These are phyloP conservation scores for Cytospora paraplurivora DNA, from an alignment of 2,329 filamentous ascomycete species.

Conservation along the genomic window DNA sequence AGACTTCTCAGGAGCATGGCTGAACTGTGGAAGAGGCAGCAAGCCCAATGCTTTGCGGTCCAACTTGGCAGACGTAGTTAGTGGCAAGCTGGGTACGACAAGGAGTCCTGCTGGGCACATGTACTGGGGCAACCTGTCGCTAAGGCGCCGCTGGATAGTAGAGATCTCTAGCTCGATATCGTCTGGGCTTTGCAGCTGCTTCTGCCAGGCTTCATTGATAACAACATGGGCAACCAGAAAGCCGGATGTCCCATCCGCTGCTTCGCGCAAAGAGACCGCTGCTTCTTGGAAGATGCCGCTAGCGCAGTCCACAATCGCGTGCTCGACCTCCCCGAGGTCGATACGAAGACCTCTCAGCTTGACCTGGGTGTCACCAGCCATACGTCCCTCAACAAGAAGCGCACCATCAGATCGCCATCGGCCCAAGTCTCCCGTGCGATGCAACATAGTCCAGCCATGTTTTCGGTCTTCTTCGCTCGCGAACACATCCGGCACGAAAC, in stretches of 20 bases:
- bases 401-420: conserved; percentile 38
- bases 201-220: not conserved
- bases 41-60: conserved; percentile 36
- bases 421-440: conserved; percentile 46
- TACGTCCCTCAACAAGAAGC: conserved; percentile 42
- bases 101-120: conserved; percentile 39
- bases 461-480: conserved; percentile 13
- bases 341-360: conserved; percentile 41
- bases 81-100: conserved; percentile 35
- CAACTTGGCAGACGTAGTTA: conserved; percentile 38
- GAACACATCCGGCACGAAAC: conserved; percentile 23
- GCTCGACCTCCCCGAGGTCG: conserved; percentile 41
- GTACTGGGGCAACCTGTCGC: conserved; percentile 34
- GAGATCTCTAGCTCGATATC: too few species aligned
- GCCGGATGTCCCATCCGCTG: not conserved
- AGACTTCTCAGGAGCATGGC: too few species aligned
- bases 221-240: conserved; percentile 17
- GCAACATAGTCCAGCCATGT: conserved; percentile 35
- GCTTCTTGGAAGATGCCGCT: not conserved
- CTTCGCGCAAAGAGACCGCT: not conserved
- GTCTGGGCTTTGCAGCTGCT: conserved; percentile 26
- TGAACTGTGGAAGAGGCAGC: conserved; percentile 32
- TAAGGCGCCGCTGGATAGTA: conserved; percentile 22
- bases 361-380: conserved; percentile 46
- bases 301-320: not conserved